Percentiles rank a stretch among this genome's conserved stretches.
Conservation (phyloP, 108 stramenopile genomes). For the Mediolabrus comicus region DNA sequence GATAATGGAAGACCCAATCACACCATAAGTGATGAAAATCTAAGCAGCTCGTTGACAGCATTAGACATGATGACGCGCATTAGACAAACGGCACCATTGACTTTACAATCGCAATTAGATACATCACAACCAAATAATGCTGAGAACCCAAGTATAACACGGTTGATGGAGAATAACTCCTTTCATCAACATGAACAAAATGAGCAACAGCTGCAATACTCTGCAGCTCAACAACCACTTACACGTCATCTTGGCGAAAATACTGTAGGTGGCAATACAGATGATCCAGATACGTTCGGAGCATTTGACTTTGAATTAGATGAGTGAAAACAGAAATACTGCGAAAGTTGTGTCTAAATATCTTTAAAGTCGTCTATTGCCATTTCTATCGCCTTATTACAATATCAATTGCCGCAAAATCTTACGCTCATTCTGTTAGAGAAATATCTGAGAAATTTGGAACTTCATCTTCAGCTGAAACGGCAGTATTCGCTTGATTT, state of each 20-base stretch:
- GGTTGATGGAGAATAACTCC: neutral
- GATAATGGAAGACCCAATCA: neutral
- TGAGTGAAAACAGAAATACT: neutral
- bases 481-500: neutral
- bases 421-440: neutral
- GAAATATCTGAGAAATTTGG: conserved; percentile 18
- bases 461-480: conserved; percentile 13
- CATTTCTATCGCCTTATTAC: neutral
- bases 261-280: neutral
- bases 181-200: neutral
- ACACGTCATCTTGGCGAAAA: neutral
- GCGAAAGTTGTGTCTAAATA: neutral
- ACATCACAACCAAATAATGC: neutral
- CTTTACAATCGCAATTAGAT: neutral
- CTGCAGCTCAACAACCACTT: neutral
- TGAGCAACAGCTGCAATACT: neutral
- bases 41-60: conserved; percentile 42
- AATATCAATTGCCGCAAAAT: neutral
- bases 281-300: conserved; percentile 17
- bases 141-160: neutral
- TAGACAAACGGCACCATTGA: neutral
- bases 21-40: neutral
- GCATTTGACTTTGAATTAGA: conserved; percentile 34
- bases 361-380: neutral
- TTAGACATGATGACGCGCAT: conserved; percentile 26